phyloP scores from a whole-genome alignment of 2,329 filamentous ascomycete species.

The Aspergillus fructus region DNA sequence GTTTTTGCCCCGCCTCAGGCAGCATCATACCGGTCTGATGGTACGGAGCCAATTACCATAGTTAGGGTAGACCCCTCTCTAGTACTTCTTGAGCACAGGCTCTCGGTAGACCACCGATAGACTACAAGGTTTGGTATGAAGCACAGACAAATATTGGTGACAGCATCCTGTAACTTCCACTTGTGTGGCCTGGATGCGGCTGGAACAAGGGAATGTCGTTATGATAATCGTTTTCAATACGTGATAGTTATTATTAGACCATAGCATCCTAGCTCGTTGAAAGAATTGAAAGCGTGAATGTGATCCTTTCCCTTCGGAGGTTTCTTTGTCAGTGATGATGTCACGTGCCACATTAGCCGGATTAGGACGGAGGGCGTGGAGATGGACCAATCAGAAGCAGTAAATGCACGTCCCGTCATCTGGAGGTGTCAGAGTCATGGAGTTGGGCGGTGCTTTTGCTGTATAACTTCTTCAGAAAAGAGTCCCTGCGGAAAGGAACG shows the following conservation, averaged over 20 bases:
- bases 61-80: neutral
- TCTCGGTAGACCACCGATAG: neutral
- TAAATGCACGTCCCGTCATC: neutral
- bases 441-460: neutral
- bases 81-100: neutral
- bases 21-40: neutral
- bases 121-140: neutral
- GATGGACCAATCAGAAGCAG: neutral
- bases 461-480: neutral
- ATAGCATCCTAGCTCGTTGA: neutral
- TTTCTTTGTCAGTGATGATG: neutral
- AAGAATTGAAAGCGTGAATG: neutral
- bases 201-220: neutral
- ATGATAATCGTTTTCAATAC: neutral
- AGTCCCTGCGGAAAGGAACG: neutral
- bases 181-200: neutral
- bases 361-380: neutral
- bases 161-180: neutral
- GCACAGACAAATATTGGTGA: too few species aligned
- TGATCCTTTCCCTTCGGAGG: neutral
- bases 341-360: neutral
- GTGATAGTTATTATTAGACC: neutral
- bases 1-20: neutral
- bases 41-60: neutral
- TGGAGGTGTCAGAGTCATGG: neutral